Conservation (phyloP, 192 early-diverging fungal genomes). For the Linnemannia schmuckeri region DNA sequence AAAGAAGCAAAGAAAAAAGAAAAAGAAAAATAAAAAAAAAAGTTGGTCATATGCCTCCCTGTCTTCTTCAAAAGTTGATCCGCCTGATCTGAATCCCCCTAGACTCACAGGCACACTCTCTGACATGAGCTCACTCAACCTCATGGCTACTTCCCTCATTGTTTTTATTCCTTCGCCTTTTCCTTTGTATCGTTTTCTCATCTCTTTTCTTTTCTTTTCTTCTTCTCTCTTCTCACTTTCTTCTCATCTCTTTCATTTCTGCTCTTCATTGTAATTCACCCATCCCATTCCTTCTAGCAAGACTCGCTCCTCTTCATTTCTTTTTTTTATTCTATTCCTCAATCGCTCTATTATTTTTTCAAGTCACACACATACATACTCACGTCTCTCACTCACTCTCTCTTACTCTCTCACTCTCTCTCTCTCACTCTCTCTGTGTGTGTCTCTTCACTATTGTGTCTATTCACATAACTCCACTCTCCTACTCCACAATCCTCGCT, state of each 20-base stretch:
- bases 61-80: neutral
- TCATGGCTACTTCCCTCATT: neutral
- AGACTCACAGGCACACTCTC: neutral
- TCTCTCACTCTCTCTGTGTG: neutral
- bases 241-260: neutral
- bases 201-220: neutral
- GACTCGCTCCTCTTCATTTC: neutral
- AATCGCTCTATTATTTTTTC: neutral
- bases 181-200: neutral
- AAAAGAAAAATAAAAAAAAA: neutral
- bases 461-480: neutral
- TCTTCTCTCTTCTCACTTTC: neutral
- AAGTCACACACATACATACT: neutral
- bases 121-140: neutral
- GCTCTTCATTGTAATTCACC: neutral
- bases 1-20: neutral
- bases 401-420: neutral
- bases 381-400: neutral
- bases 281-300: neutral
- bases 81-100: constrained; percentile 1
- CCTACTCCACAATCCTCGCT: neutral
- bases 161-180: neutral
- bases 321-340: neutral
- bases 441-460: neutral
- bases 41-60: neutral